phyloP scores from a whole-genome alignment of 768 basidiomycete species.

The Kockovaella imperatae region DNA sequence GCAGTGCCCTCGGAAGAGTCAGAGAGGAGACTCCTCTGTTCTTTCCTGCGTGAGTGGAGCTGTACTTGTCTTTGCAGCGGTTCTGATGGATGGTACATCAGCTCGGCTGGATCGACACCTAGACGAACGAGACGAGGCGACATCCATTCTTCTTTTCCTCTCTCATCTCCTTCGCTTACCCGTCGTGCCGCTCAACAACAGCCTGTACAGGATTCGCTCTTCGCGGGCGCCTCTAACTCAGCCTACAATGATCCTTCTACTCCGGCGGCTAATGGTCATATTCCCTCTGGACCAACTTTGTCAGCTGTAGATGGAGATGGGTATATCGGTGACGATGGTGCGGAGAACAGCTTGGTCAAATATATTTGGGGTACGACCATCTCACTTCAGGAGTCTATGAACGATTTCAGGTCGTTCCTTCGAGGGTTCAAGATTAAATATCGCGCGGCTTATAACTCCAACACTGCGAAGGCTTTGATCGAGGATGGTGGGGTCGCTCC shows the following conservation, averaged over 20 bases:
- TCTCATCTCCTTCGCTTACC: constrained; percentile 48
- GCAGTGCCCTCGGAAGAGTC: not conserved
- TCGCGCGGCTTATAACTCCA: constrained; percentile 58
- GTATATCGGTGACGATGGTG: constrained; percentile 15
- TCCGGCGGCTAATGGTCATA: constrained; percentile 9
- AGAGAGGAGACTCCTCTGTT: constrained; percentile 45
- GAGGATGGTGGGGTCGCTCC: constrained; percentile 32
- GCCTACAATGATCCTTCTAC: constrained; percentile 18
- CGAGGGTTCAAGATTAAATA: constrained; percentile 91
- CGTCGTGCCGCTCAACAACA: constrained; percentile 48
- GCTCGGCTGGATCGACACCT: constrained; percentile 53
- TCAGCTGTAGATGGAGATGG: constrained; percentile 55
- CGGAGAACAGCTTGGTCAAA: constrained; percentile 56
- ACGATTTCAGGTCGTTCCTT: constrained; percentile 77
- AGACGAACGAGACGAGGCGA: constrained; percentile 72
- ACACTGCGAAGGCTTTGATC: constrained; percentile 19
- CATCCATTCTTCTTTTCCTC: constrained; percentile 75
- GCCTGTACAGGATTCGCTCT: constrained; percentile 47
- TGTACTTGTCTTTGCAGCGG: not conserved
- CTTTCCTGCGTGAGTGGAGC: constrained; percentile 46
- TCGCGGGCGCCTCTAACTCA: too few species aligned
- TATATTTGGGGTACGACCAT: constrained; percentile 99
- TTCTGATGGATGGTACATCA: constrained; percentile 7
- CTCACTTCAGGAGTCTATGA: constrained; percentile 83
- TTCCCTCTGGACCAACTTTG: constrained; percentile 54